Base-by-base conservation (phyloP, 106 monocot species). In the Vanilla planifolia region DNA sequence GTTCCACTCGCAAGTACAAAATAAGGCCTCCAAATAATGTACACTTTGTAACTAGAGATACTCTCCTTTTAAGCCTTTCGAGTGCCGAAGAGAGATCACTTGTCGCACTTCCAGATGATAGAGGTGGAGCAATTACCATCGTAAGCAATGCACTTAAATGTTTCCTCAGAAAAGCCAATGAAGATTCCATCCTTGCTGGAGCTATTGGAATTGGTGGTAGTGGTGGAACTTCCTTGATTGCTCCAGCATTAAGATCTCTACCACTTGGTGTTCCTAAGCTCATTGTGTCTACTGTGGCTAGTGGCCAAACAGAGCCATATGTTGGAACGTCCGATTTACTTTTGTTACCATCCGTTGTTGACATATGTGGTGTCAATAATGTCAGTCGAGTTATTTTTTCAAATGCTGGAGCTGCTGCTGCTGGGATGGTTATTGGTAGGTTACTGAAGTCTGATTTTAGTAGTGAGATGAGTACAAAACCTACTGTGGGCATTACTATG, bases 211-310 rank as follows among this genome's bases (percentile, higher is more conserved):
- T 95, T 50, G 94, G 89, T 44, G 94, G 94, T 22, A 89, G 89
- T 53, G 86, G 94, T 13, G 89, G 94, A 55, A 89, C 94, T 53
- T 64, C 94, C 21, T 51, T 95, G 33, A 71, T 89, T 45, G 68
- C 94, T 51, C 83, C 86, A 58, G 89, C 94, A 29, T 48, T 95
- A 23, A 83, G 79, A 85, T 75, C 79, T 64, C 79, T 90, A 47
- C 89, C 89, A 43, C 62, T 92, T 3, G 86, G 93, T 51, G 55
- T 93, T 9, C 94, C 94, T 43, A 95, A 95, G 75, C 30, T 95
- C 20, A 86, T 95, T 45, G 83, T 95, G 34, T 89, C 94, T 22
- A 95, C 94, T 55, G 86, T 95, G 22, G 89, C 94, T 33, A 95
- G 94, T 64, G 89, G 94, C 41, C 79, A 84, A 55, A 90, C 89